Evolutionary conservation across 768 basidiomycete species (phyloP).

Genomic region (Agaricus subrufescens): DNA sequence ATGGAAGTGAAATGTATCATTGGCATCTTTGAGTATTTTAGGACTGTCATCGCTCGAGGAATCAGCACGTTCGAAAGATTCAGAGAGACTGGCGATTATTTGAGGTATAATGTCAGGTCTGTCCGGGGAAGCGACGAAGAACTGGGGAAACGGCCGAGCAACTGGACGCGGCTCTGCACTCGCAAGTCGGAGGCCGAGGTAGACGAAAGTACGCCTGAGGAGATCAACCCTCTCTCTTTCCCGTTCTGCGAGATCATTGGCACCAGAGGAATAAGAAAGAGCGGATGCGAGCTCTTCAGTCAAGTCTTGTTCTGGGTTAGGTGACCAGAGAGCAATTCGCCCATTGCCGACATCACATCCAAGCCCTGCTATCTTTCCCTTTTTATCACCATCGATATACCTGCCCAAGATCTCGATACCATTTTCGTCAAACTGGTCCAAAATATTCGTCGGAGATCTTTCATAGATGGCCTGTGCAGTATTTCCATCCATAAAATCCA

Average conservation of each 20-base stretch:
- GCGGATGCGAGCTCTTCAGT: constrained; percentile 15
- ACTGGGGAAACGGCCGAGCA: constrained; percentile 52
- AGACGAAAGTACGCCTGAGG: constrained; percentile 26
- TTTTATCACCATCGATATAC: not conserved
- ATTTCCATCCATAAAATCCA: not conserved
- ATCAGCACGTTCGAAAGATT: constrained; percentile 22
- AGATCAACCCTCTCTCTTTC: constrained; percentile 12
- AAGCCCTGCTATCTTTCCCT: constrained; percentile 2
- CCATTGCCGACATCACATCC: constrained; percentile 7
- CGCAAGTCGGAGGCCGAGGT: constrained; percentile 34
- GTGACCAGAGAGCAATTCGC: constrained; percentile 7
- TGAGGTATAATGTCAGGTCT: constrained; percentile 35
- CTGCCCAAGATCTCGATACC: not conserved
- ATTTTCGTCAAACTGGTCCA: not conserved
- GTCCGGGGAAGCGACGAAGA: constrained; percentile 44
- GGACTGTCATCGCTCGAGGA: constrained; percentile 15
- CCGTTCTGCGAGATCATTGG: not conserved
- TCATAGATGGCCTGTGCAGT: constrained; percentile 1
- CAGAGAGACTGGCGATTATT: constrained; percentile 30
- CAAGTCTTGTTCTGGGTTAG: constrained; percentile 10
- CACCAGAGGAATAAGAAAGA: constrained; percentile 1
- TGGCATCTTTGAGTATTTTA: constrained; percentile 50
- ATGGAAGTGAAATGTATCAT: constrained; percentile 69
- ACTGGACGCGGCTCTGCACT: constrained; percentile 17
- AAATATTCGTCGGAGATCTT: not conserved